These are phyloP conservation scores for Parietaria judaica DNA, from an alignment of 306 rosid genomes.

Conservation along the genomic window DNA sequence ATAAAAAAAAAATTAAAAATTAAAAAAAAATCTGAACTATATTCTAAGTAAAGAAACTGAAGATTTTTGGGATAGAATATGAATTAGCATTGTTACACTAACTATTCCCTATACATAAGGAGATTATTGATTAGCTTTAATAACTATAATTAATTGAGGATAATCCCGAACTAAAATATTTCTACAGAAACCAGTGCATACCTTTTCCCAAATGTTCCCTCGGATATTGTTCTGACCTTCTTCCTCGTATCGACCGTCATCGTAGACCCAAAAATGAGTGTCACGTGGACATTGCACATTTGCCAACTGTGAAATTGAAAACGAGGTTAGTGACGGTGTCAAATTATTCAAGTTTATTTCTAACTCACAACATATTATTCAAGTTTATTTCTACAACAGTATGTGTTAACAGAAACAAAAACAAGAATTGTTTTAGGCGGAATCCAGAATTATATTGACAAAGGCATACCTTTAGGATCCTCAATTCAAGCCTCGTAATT, in stretches of 20 bases:
- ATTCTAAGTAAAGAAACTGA: neutral
- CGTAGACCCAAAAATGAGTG: slow-evolving; percentile 99
- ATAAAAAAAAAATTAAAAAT: slow-evolving; percentile 17
- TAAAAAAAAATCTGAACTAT: slow-evolving; percentile 13
- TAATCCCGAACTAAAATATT: neutral
- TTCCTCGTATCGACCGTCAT: slow-evolving; percentile 97
- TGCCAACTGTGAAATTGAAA: slow-evolving; percentile 69
- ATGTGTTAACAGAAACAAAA: too few species aligned
- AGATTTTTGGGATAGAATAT: too few species aligned
- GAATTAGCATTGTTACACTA: too few species aligned
- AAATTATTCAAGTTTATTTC: too few species aligned
- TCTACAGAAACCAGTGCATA: slow-evolving; percentile 25
- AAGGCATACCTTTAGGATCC: slow-evolving; percentile 70
- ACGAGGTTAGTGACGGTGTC: neutral
- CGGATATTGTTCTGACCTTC: slow-evolving; percentile 98
- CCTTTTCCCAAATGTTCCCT: slow-evolving; percentile 99
- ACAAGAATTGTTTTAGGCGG: too few species aligned
- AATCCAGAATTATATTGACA: neutral
- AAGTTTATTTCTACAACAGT: too few species aligned
- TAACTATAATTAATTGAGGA: too few species aligned
- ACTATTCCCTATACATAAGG: too few species aligned
- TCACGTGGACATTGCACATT: slow-evolving; percentile 97
- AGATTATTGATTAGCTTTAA: too few species aligned
- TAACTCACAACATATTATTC: too few species aligned
- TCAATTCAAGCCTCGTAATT: slow-evolving; percentile 87